Conservation (phyloP, 805 yeast genomes). For the Torulaspora franciscae region DNA sequence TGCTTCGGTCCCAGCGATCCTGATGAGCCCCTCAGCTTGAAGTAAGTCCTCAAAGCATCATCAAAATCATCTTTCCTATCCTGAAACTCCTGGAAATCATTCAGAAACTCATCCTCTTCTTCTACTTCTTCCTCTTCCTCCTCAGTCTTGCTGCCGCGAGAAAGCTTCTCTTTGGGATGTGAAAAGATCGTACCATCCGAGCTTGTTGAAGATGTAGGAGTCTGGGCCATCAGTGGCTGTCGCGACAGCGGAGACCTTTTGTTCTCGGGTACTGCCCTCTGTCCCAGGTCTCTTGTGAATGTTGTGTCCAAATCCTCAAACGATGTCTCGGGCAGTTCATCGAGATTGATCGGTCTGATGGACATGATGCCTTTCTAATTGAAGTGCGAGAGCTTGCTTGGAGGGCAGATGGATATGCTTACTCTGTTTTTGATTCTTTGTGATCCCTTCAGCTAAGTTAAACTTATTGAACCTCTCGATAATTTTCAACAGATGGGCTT, state of each 20-base stretch:
- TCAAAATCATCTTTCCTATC: constrained; percentile 26
- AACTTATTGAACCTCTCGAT: neutral
- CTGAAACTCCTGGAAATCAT: constrained; percentile 31
- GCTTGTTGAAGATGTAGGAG: constrained; percentile 29
- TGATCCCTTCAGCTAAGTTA: constrained; percentile 3
- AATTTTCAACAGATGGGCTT: no score
- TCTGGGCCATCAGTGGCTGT: constrained; percentile 10
- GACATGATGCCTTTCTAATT: constrained; percentile 13
- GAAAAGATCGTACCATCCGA: constrained; percentile 33
- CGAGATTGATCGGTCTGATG: constrained; percentile 18
- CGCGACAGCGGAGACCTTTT: constrained; percentile 13
- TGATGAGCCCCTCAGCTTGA: constrained; percentile 10
- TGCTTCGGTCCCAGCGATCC: neutral
- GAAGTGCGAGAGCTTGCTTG: neutral
- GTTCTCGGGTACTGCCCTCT: constrained; percentile 1
- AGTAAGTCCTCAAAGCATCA: constrained; percentile 25
- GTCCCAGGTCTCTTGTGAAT: constrained; percentile 12
- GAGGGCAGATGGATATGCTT: neutral
- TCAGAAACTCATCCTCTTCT: constrained; percentile 26
- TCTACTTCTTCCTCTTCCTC: constrained; percentile 19
- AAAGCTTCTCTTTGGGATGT: constrained; percentile 14
- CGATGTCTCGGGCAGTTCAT: constrained; percentile 29
- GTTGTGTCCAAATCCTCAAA: constrained; percentile 34
- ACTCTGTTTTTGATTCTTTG: neutral
- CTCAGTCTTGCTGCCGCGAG: constrained; percentile 15